Percentiles rank a stretch among this genome's conserved stretches.
These are phyloP conservation scores for Nadsonia commutata DNA, from an alignment of 1,139 yeast species.

Conservation along the genomic window DNA sequence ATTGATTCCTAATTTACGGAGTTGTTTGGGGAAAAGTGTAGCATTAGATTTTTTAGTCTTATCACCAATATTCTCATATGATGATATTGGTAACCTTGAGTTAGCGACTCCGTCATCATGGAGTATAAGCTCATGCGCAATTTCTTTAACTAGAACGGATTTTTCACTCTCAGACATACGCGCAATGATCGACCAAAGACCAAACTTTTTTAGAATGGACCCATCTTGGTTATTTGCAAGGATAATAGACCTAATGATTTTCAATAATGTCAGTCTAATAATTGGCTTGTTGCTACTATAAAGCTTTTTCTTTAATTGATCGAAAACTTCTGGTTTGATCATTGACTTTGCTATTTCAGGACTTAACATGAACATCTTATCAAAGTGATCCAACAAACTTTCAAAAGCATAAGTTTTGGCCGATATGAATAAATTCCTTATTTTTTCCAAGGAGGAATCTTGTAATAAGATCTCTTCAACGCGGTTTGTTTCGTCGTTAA, in stretches of 20 bases:
- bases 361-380: conserved; percentile 9
- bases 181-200: conserved; percentile 5
- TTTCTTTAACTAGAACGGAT: conserved; percentile 11
- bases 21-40: neutral
- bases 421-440: conserved; percentile 9
- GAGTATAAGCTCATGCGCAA: conserved; percentile 11
- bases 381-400: conserved; percentile 9
- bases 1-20: neutral
- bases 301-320: conserved; percentile 6
- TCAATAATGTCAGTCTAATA: conserved; percentile 8
- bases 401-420: conserved; percentile 7
- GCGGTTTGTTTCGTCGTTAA: conserved; percentile 19
- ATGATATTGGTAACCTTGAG: too few relatives aligned
- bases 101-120: neutral
- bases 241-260: conserved; percentile 5
- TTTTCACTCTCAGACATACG: conserved; percentile 5
- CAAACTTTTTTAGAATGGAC: conserved; percentile 7
- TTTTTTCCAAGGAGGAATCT: conserved; percentile 6
- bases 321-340: conserved; percentile 5
- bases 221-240: conserved; percentile 6
- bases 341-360: conserved; percentile 8
- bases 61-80: too few relatives aligned
- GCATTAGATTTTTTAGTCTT: too few relatives aligned
- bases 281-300: conserved; percentile 7
- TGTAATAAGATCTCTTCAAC: conserved; percentile 13